Evolutionary conservation across 2,329 filamentous ascomycete species (phyloP).

Genomic region (Coniochaeta hoffmannii): DNA sequence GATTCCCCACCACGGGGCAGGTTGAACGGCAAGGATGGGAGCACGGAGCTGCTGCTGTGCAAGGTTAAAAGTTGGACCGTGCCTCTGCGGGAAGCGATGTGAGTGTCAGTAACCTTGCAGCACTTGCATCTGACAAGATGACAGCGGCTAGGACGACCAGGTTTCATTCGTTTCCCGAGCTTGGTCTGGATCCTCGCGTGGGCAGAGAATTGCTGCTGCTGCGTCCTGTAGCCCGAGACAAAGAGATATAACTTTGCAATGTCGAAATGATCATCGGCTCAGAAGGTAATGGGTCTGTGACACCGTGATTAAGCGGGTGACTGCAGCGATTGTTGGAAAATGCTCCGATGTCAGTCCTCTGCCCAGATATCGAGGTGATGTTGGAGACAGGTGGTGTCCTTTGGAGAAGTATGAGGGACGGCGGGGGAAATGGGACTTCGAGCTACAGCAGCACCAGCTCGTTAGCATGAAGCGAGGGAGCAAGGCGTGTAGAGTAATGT

Average conservation of each 20-base stretch:
- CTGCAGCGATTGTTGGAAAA: background rate
- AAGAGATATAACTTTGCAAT: background rate
- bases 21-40: constrained; percentile 14
- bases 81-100: constrained; percentile 13
- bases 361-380: background rate
- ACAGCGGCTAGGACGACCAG: constrained; percentile 30
- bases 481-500: too few relatives aligned
- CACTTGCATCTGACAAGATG: constrained; percentile 11
- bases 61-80: constrained; percentile 25
- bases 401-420: background rate
- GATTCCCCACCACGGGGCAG: constrained; percentile 14
- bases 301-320: background rate
- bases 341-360: background rate
- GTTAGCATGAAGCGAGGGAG: background rate
- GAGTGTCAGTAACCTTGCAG: background rate
- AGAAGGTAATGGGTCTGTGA: background rate
- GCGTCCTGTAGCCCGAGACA: background rate
- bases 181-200: constrained; percentile 3
- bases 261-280: background rate
- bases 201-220: background rate
- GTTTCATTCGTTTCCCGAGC: constrained; percentile 30
- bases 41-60: constrained; percentile 13
- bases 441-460: background rate
- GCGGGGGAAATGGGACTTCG: background rate
- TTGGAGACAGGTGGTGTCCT: background rate